These are phyloP conservation scores for Rhynchosporium secalis DNA, from an alignment of 2,329 filamentous ascomycete species.

Conservation along the genomic window DNA sequence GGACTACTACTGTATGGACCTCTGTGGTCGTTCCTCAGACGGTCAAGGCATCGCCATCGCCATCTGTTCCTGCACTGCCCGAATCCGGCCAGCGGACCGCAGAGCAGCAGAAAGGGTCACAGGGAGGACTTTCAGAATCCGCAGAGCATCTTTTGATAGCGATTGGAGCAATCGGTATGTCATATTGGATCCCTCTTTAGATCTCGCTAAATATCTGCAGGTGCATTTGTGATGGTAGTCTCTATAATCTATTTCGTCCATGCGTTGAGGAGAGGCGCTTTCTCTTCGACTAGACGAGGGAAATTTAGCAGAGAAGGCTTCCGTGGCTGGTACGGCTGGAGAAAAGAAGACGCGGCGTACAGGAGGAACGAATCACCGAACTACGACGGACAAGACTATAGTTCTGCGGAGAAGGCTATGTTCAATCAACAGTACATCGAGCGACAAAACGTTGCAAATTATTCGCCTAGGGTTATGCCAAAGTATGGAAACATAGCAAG, in stretches of 20 bases:
- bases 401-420: constrained; percentile 26
- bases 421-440: constrained; percentile 23
- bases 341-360: constrained; percentile 23
- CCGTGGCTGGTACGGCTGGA: constrained; percentile 35
- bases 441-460: constrained; percentile 24
- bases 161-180: constrained; percentile 36
- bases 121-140: constrained; percentile 26
- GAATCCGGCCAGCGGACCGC: constrained; percentile 7
- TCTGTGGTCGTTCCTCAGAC: constrained; percentile 17
- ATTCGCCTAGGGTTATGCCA: constrained; percentile 22
- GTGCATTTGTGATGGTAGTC: constrained; percentile 36
- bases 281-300: constrained; percentile 23
- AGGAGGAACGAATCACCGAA: constrained; percentile 28
- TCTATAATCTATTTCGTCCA: constrained; percentile 34
- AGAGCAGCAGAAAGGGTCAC: constrained; percentile 6
- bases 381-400: constrained; percentile 24
- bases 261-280: constrained; percentile 27
- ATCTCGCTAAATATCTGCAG: constrained; percentile 25
- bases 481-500: constrained; percentile 23
- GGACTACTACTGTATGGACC: constrained; percentile 12
- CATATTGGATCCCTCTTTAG: not conserved
- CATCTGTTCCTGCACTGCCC: constrained; percentile 10
- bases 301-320: constrained; percentile 30
- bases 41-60: constrained; percentile 3
- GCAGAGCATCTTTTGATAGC: constrained; percentile 36